Evolutionary conservation across 1,284 basidiomycete genomes (phyloP), one percentile per base, ranked within the genome.

Genomic region (Tilletia horrida): DNA sequence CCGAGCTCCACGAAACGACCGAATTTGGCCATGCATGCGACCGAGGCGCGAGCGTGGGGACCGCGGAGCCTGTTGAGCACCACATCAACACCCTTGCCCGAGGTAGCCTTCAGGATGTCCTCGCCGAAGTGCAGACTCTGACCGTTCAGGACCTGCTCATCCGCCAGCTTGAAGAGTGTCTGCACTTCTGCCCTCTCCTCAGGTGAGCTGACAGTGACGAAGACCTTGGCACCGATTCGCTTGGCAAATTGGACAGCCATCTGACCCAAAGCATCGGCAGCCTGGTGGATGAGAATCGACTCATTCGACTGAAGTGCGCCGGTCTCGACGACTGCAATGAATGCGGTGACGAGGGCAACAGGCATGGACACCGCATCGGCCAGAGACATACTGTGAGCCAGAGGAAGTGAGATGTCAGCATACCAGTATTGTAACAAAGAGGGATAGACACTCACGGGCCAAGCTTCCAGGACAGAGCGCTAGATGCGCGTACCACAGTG

Each of bases 21-120:
- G n/a, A 45, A 45, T n/a, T 45, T 45, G 43, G 43, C 43, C 43
- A 45, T n/a, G n/a, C 43, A 45, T n/a, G 43, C 43, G n/a, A 45
- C 2, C 13, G 43, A 45, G n/a, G 43, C 43, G 13, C n/a, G 43
- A 45, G 43, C 43, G 13, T 13, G 2, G 13, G 43, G 13, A n/a
- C 43, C 43, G 43, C 43, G 43, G n/a, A 45, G 43, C 43, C 43
- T 45, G 43, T 45, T 45, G 43, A 45, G 43, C 43, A 45, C 43
- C 43, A 45, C 13, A 45, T 45, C 43, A n/a, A 45, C 43, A 13
- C 43, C 43, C 43, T 45, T 45, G 43, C 43, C 43, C 13, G 43
- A 45, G n/a, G 43, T 45, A 11, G 43, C 43, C n/a, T 45, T 45
- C 13, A 45, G 43, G n/a, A 45, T 45, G 13, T 45, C 43, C n/a